These are phyloP conservation scores for Cutaneotrichosporon sp. DNA, from an alignment of 1,284 basidiomycete genomes.

Conservation along the genomic window DNA sequence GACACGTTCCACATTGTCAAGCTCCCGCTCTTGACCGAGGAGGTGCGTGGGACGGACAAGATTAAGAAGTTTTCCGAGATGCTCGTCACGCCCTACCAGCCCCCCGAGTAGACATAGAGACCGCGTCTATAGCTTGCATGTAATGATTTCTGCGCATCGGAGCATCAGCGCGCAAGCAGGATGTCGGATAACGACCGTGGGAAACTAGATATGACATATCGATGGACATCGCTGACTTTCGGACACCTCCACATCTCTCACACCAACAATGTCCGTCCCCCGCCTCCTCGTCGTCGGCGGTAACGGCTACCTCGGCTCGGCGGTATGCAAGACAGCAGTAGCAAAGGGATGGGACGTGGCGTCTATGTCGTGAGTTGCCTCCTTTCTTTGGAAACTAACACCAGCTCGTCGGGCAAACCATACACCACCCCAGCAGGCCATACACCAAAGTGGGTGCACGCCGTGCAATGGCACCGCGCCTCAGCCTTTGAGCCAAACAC, in stretches of 20 bases:
- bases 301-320: conserved; percentile 93
- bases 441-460: conserved; percentile 72
- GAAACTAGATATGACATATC: neutral
- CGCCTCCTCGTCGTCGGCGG: conserved; percentile 82
- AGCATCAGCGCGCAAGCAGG: neutral
- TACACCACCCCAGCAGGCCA: conserved; percentile 87
- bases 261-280: conserved; percentile 24
- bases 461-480: conserved; percentile 77
- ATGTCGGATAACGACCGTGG: neutral
- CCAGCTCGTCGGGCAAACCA: conserved; percentile 78
- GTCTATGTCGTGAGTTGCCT: conserved; percentile 69
- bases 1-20: conserved; percentile 95
- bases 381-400: conserved; percentile 6
- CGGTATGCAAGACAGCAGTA: conserved; percentile 82
- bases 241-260: neutral
- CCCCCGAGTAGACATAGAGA: conserved; percentile 24
- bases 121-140: neutral
- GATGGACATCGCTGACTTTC: neutral
- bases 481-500: conserved; percentile 73
- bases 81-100: conserved; percentile 31
- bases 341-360: conserved; percentile 80
- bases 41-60: conserved; percentile 92
- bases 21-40: conserved; percentile 91
- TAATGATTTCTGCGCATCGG: neutral
- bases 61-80: conserved; percentile 76